phyloP scores from a whole-genome alignment of 2,329 filamentous ascomycete genomes.

The Stemphylium beticola region DNA sequence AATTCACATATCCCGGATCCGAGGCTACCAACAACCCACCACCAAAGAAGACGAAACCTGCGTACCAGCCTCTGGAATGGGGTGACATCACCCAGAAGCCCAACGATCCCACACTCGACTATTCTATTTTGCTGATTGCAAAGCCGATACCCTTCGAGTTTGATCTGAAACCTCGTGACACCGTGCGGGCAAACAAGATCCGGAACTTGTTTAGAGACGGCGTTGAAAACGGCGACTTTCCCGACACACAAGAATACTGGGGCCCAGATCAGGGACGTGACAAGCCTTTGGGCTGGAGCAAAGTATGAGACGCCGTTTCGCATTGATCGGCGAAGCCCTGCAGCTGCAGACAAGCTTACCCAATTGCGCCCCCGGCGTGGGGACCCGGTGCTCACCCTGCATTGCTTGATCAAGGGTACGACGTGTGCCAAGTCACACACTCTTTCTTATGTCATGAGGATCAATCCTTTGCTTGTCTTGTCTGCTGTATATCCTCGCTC shows the following conservation, averaged over 20 bases:
- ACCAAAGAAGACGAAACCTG: constrained; percentile 12
- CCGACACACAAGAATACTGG: constrained; percentile 49
- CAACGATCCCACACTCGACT: constrained; percentile 53
- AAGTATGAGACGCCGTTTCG: constrained; percentile 32
- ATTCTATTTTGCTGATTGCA: constrained; percentile 53
- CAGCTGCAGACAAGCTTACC: constrained; percentile 8
- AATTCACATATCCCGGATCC: constrained; percentile 37
- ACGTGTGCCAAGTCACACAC: background rate
- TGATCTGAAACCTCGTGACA: constrained; percentile 45
- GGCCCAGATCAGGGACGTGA: constrained; percentile 41
- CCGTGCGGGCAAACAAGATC: constrained; percentile 39
- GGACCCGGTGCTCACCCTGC: constrained; percentile 19
- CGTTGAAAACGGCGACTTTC: constrained; percentile 49
- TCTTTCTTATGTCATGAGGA: background rate
- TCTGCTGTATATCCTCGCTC: background rate
- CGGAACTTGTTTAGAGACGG: constrained; percentile 46
- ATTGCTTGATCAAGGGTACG: background rate
- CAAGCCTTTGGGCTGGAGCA: constrained; percentile 44
- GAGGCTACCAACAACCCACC: constrained; percentile 11
- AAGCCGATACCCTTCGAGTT: constrained; percentile 56
- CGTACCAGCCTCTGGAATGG: constrained; percentile 33
- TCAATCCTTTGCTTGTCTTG: background rate
- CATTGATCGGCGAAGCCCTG: constrained; percentile 5
- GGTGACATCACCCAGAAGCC: constrained; percentile 30
- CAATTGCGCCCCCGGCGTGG: constrained; percentile 2